These are phyloP conservation scores for Knufia petricola DNA, from an alignment of 2,329 filamentous ascomycete species.

Conservation along the genomic window DNA sequence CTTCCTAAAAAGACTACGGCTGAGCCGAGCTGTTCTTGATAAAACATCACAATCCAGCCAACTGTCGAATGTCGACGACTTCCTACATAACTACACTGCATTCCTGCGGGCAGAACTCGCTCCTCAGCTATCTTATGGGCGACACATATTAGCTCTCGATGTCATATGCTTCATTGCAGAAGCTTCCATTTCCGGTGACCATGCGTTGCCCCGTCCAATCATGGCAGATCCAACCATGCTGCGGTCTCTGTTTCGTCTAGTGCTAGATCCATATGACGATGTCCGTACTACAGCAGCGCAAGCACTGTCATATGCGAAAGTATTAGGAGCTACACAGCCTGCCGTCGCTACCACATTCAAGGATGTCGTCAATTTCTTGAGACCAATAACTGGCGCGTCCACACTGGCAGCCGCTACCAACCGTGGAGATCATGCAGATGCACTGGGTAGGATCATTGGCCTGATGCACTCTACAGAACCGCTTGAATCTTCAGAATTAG, in stretches of 20 bases:
- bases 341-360: slow-evolving; percentile 38
- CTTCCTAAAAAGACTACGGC: slow-evolving; percentile 35
- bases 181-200: neutral
- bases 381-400: neutral
- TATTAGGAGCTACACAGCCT: no score
- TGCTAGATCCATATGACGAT: slow-evolving; percentile 89
- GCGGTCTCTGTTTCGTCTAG: slow-evolving; percentile 61
- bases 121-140: slow-evolving; percentile 78
- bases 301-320: slow-evolving; percentile 29
- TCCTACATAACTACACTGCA: slow-evolving; percentile 11
- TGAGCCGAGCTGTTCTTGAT: neutral
- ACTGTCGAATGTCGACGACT: neutral
- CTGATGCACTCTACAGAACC: neutral
- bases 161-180: slow-evolving; percentile 50
- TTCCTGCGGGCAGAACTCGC: slow-evolving; percentile 53
- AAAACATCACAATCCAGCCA: neutral
- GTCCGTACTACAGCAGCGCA: slow-evolving; percentile 52
- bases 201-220: neutral
- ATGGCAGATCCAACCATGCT: slow-evolving; percentile 28
- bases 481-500: no score
- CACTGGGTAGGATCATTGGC: slow-evolving; percentile 56
- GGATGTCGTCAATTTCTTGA: slow-evolving; percentile 22
- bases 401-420: slow-evolving; percentile 54
- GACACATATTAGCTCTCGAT: slow-evolving; percentile 72
- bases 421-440: slow-evolving; percentile 85